phyloP scores from a whole-genome alignment of 2,329 filamentous ascomycete species.

The Neophaeococcomyces mojaviensis region DNA sequence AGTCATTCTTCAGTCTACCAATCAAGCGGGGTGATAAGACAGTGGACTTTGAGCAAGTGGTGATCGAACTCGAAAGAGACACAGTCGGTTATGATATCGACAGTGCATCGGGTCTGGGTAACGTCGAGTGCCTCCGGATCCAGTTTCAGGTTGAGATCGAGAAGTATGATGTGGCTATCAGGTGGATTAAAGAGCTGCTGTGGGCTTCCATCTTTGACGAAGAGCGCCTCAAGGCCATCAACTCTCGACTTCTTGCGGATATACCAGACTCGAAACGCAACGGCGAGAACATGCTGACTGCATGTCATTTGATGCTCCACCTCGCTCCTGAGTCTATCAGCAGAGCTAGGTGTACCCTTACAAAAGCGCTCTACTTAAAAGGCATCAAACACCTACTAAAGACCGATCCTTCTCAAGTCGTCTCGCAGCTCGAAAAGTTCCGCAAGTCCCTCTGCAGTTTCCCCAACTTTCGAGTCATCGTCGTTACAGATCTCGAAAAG shows the following conservation, averaged over 20 bases:
- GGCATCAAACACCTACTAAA: slow-evolving; percentile 73
- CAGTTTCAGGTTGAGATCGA: slow-evolving; percentile 79
- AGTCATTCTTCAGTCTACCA: slow-evolving; percentile 92
- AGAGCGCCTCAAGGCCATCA: slow-evolving; percentile 52
- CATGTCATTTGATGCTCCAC: slow-evolving; percentile 68
- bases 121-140: slow-evolving; percentile 73
- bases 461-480: slow-evolving; percentile 76
- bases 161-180: slow-evolving; percentile 74
- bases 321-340: slow-evolving; percentile 67
- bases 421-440: slow-evolving; percentile 70
- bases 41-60: slow-evolving; percentile 83
- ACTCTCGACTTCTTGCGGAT: slow-evolving; percentile 80
- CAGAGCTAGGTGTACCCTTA: slow-evolving; percentile 71
- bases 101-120: slow-evolving; percentile 60
- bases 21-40: slow-evolving; percentile 67
- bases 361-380: slow-evolving; percentile 81
- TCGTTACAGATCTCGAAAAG: slow-evolving; percentile 71
- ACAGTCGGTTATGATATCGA: slow-evolving; percentile 77
- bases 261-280: slow-evolving; percentile 87
- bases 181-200: slow-evolving; percentile 78
- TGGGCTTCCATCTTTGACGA: slow-evolving; percentile 85
- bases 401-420: slow-evolving; percentile 65
- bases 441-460: slow-evolving; percentile 70
- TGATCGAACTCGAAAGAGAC: slow-evolving; percentile 82
- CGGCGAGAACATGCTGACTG: slow-evolving; percentile 56